These are phyloP conservation scores for Elsinoe batatas DNA, from an alignment of 2,329 filamentous ascomycete genomes.

Conservation along the genomic window DNA sequence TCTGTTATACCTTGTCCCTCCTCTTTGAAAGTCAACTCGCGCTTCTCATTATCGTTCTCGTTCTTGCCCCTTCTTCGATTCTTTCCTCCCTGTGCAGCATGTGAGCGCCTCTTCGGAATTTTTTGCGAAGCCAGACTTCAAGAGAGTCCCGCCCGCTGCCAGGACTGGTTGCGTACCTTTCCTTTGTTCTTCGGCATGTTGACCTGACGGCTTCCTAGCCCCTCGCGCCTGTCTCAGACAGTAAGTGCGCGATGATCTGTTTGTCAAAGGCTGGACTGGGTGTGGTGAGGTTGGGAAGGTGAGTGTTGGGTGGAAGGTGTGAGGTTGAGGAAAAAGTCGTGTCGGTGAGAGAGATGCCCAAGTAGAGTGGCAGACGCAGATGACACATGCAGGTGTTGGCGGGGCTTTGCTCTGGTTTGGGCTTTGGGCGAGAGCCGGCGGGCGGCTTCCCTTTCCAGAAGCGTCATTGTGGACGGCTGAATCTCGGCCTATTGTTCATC, in stretches of 20 bases:
- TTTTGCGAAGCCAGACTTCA: constrained; percentile 18
- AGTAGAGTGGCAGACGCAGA: constrained; percentile 5
- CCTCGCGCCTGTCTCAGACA: constrained; percentile 9
- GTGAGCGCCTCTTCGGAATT: constrained; percentile 21
- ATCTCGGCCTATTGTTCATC: neutral
- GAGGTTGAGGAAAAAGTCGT: neutral
- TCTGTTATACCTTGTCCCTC: constrained; percentile 66
- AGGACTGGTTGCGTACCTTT: constrained; percentile 58
- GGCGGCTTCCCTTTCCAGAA: constrained; percentile 9
- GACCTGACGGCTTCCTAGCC: constrained; percentile 20
- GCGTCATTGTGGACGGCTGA: constrained; percentile 10
- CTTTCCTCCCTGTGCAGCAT: constrained; percentile 73
- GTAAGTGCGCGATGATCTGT: constrained; percentile 1
- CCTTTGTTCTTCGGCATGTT: constrained; percentile 99
- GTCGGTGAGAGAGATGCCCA: constrained; percentile 5
- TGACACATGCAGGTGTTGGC: constrained; percentile 9
- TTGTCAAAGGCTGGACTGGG: constrained; percentile 4
- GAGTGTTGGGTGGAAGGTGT: neutral
- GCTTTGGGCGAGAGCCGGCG: neutral
- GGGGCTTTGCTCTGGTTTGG: neutral
- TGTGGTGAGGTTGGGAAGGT: neutral
- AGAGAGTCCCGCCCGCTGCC: constrained; percentile 12
- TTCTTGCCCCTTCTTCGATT: constrained; percentile 90
- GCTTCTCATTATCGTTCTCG: constrained; percentile 92
- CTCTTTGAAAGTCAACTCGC: constrained; percentile 97